Base-by-base conservation (phyloP, 768 basidiomycete species). In the Fomitopsis serialis region DNA sequence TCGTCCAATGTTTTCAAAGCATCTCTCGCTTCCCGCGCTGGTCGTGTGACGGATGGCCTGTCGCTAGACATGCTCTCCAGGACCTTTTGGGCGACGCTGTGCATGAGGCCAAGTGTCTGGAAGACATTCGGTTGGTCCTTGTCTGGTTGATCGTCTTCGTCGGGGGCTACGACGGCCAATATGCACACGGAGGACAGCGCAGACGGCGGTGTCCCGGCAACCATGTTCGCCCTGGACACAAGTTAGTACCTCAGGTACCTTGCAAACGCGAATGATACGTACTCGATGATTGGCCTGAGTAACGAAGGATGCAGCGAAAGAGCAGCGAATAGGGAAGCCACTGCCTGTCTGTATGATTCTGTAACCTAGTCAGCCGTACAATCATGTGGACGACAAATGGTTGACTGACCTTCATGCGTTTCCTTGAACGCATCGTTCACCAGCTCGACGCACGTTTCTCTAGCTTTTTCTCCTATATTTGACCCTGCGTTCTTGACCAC, bases 1-100 rank as follows among this genome's bases (percentile, higher is more conserved):
- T 61, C 60, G 22, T 53, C 57, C 10, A 46, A 48, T 37, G 52
- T 45, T 48, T 63, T 68, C 25, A 95, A 63, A 22, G 86, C 53
- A 48, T 96, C 93, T 56, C 85, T 77, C 2, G 93, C 86, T 63
- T 95, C 92, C 42, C 92, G 74, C 7, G 91, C 87, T 0, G 91
- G 92, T 44, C 92, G 75, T 10, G 89, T 77, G 42, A 95, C 81
- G 19, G 78, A 74, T 2, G 89, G 82, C 34, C 79, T 79, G 42
- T 93, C 90, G 55, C 77, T 83, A 2, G 76, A 81, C 1, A 80
- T 77, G 60, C 85, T 81, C 57, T 87, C 85, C 48, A 82, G 72
- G 2, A 88, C 76, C 66, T 93, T 93, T 66, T 85, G 80, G 0
- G 87, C 81, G 2, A 94, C 80, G 40, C 70, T 78, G 6, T 77